phyloP scores from a whole-genome alignment of 23 red algal species.

The Cyanidiococcus yangmingshanensis region DNA sequence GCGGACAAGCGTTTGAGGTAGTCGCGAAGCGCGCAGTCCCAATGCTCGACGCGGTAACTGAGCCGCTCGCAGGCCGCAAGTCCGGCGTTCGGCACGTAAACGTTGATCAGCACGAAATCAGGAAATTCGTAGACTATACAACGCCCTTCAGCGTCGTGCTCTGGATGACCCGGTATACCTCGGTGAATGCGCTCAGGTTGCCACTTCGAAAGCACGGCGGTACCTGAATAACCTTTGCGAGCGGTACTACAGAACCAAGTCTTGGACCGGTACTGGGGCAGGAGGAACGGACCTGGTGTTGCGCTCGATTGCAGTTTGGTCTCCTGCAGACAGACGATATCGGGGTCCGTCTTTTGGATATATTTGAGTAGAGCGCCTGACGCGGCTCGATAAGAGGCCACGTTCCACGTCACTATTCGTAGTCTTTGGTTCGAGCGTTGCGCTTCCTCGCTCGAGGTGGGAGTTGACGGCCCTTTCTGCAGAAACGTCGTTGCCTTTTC shows the following conservation, averaged over 20 bases:
- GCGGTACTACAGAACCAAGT: conserved; percentile 29
- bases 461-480: neutral
- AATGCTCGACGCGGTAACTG: neutral
- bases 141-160: conserved; percentile 30
- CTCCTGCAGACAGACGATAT: conserved; percentile 39
- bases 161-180: conserved; percentile 15
- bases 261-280: conserved; percentile 7
- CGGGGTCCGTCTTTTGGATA: neutral
- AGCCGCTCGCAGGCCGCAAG: neutral
- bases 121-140: conserved; percentile 23
- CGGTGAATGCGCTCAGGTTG: neutral
- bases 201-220: conserved; percentile 19
- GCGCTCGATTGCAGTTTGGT: conserved; percentile 30
- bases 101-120: conserved; percentile 22
- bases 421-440: neutral
- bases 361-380: conserved; percentile 21
- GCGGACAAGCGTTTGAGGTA: neutral
- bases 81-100: conserved; percentile 37
- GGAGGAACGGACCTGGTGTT: neutral
- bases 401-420: conserved; percentile 27
- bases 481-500: neutral
- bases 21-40: conserved; percentile 3
- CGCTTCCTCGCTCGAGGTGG: neutral
- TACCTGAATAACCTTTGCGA: conserved; percentile 32
- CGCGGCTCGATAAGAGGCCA: conserved; percentile 16